phyloP scores from a whole-genome alignment of 805 yeast genomes.

The Kodamaea sagamina region DNA sequence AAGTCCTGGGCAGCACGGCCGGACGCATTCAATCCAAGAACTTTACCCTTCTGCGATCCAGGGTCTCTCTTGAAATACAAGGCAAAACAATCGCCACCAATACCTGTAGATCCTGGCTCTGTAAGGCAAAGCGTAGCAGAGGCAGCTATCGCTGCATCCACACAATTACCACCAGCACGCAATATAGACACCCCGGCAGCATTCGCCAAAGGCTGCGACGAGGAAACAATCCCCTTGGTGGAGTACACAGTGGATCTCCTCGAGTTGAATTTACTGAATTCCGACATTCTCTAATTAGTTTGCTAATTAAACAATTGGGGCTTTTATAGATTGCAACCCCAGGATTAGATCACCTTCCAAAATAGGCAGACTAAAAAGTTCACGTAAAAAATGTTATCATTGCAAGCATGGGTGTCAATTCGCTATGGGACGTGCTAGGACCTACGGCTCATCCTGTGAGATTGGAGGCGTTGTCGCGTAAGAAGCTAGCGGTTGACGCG shows the following conservation, averaged over 20 bases:
- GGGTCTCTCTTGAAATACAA: slow-evolving; percentile 51
- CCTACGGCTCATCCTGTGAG: slow-evolving; percentile 90
- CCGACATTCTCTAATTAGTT: slow-evolving; percentile 8
- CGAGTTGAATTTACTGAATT: slow-evolving; percentile 41
- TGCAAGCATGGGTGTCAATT: slow-evolving; percentile 84
- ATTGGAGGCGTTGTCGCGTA: slow-evolving; percentile 78
- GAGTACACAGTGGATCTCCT: slow-evolving; percentile 77
- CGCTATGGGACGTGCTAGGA: slow-evolving; percentile 88
- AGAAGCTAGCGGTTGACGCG: slow-evolving; percentile 90
- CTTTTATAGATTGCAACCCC: too few species aligned
- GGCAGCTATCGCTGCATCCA: slow-evolving; percentile 64
- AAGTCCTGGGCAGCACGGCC: slow-evolving; percentile 64
- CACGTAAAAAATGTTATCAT: slow-evolving; percentile 8
- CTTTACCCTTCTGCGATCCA: slow-evolving; percentile 35
- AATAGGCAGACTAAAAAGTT: neutral
- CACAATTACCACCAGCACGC: slow-evolving; percentile 71
- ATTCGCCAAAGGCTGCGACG: slow-evolving; percentile 76
- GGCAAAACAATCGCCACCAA: slow-evolving; percentile 70
- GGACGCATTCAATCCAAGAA: slow-evolving; percentile 72
- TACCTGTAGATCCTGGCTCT: slow-evolving; percentile 64
- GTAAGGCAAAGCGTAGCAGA: slow-evolving; percentile 56
- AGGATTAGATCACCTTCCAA: neutral
- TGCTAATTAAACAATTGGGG: too few species aligned
- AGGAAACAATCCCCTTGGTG: slow-evolving; percentile 68
- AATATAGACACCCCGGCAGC: slow-evolving; percentile 70